Conservation (phyloP, 164 flowering plant species). For the Berberis thunbergii region DNA sequence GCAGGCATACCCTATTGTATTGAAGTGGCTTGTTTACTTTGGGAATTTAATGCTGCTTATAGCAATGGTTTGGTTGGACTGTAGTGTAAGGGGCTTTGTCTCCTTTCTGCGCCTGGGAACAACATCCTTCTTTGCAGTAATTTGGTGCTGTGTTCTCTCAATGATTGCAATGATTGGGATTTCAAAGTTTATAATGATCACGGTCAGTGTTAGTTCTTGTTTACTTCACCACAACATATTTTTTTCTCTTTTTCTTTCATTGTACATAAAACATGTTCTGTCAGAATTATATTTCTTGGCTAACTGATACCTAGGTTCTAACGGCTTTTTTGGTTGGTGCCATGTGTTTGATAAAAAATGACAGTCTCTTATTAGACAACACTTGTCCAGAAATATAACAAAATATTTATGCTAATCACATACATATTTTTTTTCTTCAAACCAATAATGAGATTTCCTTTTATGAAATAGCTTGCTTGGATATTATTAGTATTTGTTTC, state of each 20-base stretch:
- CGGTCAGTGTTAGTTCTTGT: conserved; percentile 41
- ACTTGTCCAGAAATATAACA: too few relatives aligned
- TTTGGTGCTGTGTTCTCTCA: conserved; percentile 86
- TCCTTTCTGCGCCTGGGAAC: conserved; percentile 82
- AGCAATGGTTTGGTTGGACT: conserved; percentile 77
- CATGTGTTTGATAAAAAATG: too few relatives aligned
- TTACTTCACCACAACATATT: not conserved
- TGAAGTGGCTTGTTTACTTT: conserved; percentile 52
- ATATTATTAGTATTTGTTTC: too few relatives aligned
- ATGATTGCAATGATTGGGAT: conserved; percentile 73
- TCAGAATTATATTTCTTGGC: not conserved
- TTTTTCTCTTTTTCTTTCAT: not conserved
- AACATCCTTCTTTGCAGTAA: conserved; percentile 65
- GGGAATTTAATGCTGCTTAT: conserved; percentile 64
- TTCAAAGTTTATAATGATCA: conserved; percentile 45
- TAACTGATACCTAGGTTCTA: not conserved
- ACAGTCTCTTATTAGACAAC: too few relatives aligned
- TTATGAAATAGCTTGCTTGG: too few relatives aligned
- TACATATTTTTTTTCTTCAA: too few relatives aligned
- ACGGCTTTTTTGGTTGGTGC: not conserved
- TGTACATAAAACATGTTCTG: not conserved
- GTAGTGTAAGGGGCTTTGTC: conserved; percentile 69
- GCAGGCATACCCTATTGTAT: conserved; percentile 49
- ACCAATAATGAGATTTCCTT: too few relatives aligned
- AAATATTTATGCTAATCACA: too few relatives aligned